Conservation (phyloP, 805 yeast genomes). For the Yarrowia bubula region DNA sequence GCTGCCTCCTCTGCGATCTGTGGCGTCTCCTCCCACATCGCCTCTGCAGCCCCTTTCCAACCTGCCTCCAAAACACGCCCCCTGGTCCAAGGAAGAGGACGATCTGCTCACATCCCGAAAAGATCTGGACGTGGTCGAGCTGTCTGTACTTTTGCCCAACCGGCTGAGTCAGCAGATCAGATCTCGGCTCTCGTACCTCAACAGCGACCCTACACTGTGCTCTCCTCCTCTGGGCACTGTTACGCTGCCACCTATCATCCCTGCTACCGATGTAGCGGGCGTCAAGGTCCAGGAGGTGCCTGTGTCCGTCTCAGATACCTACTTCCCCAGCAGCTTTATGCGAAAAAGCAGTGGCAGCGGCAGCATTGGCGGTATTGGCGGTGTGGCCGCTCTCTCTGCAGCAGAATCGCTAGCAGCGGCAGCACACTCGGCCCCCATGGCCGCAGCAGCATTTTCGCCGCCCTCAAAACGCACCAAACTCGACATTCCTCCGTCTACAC, state of each 20-base stretch:
- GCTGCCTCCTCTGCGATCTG: constrained; percentile 27
- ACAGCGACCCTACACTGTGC: constrained; percentile 14
- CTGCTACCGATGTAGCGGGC: constrained; percentile 15
- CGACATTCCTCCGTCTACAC: constrained; percentile 25
- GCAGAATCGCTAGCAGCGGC: neutral
- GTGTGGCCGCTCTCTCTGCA: neutral
- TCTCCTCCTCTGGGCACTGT: constrained; percentile 13
- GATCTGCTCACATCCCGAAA: constrained; percentile 55
- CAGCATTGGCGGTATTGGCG: neutral
- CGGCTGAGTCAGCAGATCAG: constrained; percentile 70
- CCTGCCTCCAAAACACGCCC: constrained; percentile 26
- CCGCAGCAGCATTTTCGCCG: neutral
- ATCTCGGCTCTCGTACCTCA: constrained; percentile 14
- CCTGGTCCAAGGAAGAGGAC: constrained; percentile 67
- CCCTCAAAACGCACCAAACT: constrained; percentile 11
- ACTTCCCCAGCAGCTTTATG: constrained; percentile 20
- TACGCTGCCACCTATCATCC: constrained; percentile 11
- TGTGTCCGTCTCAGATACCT: constrained; percentile 13
- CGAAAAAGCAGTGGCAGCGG: neutral
- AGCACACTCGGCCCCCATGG: neutral
- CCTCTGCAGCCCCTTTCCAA: constrained; percentile 30
- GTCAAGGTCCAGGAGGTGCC: constrained; percentile 25
- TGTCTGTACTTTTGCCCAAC: constrained; percentile 67
- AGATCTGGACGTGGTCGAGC: constrained; percentile 67
- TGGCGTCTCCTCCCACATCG: constrained; percentile 30